Evolutionary conservation across 2,329 filamentous ascomycete genomes (phyloP), one percentile per base, ranked within the genome.

Genomic region (Hirsutella minnesotensis): DNA sequence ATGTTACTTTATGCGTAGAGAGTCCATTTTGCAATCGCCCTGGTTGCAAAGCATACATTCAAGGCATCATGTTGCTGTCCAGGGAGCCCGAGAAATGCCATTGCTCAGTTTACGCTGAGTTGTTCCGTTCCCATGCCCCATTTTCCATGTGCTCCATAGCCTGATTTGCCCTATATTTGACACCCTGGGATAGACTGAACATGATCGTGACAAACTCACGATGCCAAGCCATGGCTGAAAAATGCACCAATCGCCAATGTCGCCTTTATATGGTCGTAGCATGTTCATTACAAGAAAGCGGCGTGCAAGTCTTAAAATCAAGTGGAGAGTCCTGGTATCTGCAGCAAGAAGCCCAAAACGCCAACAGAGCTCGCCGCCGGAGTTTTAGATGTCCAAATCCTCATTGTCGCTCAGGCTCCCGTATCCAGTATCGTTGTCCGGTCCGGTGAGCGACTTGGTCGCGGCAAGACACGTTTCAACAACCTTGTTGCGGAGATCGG

Each of bases 401-500:
- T 69, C 69, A 40, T 62, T 62, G 36, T 75, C 73, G 45, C 66
- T 72, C 66, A 75, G 72, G 48, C 68, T 78, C 39, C 67, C 75
- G 55, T 80, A 80, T 8, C 77, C 77, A 2, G 71, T 70, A 50
- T 81, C 77, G 12, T 64, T 59, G 44, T 77, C 71, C 69, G 81
- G 79, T 9, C 77, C 75, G 8, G 79, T 68, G 31, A 75, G 62
- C 40, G 62, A 68, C 54, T 75, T 77, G 13, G 72, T 76, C 30
- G 81, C 68, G 10, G 58, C 53, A 16, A 81, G 56, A 46, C 77
- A 81, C 41, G 68, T 65, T 40, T 74, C 67, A 3, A 81, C 70
- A 50, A 79, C 68, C 47, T 65, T 64, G 44, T 67, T 66, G 44
- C 75, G 70, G n/a, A 75, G 58, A 13, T 68, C 64, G 2, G 63